Evolutionary conservation across 371 early-diverging fungal species (phyloP), one percentile per base, ranked within the genome.

Genomic region (Globomyces sp.): DNA sequence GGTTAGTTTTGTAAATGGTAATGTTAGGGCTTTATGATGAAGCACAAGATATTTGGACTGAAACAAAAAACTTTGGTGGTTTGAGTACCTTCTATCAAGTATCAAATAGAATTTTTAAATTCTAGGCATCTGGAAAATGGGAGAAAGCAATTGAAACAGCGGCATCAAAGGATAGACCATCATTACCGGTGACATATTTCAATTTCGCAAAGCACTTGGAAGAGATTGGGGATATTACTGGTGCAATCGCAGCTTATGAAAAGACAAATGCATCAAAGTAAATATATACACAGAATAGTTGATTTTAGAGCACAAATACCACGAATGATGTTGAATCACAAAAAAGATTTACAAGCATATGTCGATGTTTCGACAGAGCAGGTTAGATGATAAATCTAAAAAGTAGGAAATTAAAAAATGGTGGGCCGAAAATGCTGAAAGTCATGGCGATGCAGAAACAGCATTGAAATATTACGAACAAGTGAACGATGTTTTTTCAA

Each of bases 351-450:
- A 11, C 67, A 73, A 46, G 68, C 71, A 37, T 81, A 79, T 57
- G 69, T 74, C 8, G 51, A 63, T 24, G 24, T 24, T 24, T 24
- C 24, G 24, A 24, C 24, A 24, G 24, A 24, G 24, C 24, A 24
- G 24, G 24, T 24, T 24, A 24, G 24, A 24, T 24, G 24, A 24
- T 40, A 59, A 66, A 8, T 61, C 74, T 5, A 58, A 67, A 1
- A 68, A 71, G 3, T 58, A 72, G 75, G 36, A 48, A 5, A 64
- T 79, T 9, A 74, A 70, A 36, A 71, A 71, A 47, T 83, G 82
- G 82, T 79, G 75, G 76, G 83, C 78, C 4, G 82, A 83, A 66
- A 79, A 74, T 59, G 69, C 71, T 44, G 83, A 83, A 63, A 69
- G 70, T 3, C 62, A 74, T 1, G 75, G 74, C 9, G 71, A 79